Percentiles rank a stretch among this genome's conserved stretches.
Conservation (phyloP, 148 eudicot species). For the Nepenthes mirabilis region DNA sequence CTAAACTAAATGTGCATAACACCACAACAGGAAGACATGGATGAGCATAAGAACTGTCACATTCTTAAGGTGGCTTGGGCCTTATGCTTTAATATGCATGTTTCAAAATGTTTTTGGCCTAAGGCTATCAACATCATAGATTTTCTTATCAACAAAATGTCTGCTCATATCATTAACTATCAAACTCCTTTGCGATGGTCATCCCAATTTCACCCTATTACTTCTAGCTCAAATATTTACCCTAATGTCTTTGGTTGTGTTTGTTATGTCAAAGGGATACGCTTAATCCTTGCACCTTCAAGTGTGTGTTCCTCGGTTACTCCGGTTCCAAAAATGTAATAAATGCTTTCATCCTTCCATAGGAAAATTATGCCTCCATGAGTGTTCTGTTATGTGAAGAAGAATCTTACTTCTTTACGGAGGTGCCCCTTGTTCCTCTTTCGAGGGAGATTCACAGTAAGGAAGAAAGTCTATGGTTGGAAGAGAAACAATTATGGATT, state of each 20-base stretch:
- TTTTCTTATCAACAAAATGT: too few species aligned
- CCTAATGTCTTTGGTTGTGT: conserved; percentile 1
- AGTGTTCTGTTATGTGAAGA: not conserved
- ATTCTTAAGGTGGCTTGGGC: not conserved
- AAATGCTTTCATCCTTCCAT: not conserved
- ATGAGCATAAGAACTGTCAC: not conserved
- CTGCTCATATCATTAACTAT: too few species aligned
- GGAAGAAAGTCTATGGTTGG: too few species aligned
- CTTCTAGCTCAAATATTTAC: too few species aligned
- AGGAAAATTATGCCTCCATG: not conserved
- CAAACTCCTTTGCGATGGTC: too few species aligned
- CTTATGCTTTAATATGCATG: not conserved
- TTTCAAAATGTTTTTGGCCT: not conserved
- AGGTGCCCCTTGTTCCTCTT: too few species aligned
- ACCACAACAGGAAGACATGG: not conserved
- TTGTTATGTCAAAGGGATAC: not conserved
- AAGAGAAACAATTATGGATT: too few species aligned
- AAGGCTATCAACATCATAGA: not conserved
- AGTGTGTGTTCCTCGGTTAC: not conserved
- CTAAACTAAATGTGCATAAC: not conserved
- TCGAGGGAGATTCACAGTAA: too few species aligned
- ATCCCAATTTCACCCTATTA: too few species aligned
- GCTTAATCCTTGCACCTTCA: not conserved
- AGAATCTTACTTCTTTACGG: not conserved
- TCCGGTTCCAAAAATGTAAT: conserved; percentile 1